Evolutionary conservation across 371 early-diverging fungal genomes (phyloP).

Genomic region (Vavraia culicis): DNA sequence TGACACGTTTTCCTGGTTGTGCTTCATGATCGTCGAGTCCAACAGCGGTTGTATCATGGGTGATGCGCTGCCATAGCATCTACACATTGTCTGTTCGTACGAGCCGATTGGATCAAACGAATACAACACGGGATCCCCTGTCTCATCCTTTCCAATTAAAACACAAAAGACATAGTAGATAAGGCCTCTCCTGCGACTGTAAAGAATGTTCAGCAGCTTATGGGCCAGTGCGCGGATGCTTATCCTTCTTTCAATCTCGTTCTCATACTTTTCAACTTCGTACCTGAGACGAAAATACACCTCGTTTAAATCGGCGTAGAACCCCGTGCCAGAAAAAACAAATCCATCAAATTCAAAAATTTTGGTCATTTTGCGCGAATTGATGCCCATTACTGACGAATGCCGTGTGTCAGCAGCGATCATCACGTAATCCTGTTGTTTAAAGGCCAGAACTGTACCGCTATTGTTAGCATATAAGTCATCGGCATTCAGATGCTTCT

Average conservation of each 20-base stretch:
- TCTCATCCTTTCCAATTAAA: constrained; percentile 66
- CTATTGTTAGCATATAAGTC: constrained; percentile 49
- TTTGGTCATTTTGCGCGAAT: constrained; percentile 73
- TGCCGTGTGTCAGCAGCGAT: constrained; percentile 89
- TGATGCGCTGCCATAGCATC: constrained; percentile 66
- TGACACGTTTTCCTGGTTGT: constrained; percentile 17
- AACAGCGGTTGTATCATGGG: constrained; percentile 83
- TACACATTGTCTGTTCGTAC: constrained; percentile 56
- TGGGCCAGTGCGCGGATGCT: constrained; percentile 71
- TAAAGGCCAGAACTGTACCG: constrained; percentile 71
- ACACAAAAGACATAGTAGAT: constrained; percentile 78
- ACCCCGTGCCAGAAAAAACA: constrained; percentile 67
- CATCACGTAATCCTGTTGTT: constrained; percentile 72
- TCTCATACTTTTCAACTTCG: constrained; percentile 44
- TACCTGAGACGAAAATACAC: constrained; percentile 61
- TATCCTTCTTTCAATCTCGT: constrained; percentile 60
- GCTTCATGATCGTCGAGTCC: constrained; percentile 62
- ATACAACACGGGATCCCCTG: constrained; percentile 56
- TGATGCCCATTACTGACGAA: constrained; percentile 74
- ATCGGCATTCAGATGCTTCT: constrained; percentile 12
- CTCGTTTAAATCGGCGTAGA: constrained; percentile 71
- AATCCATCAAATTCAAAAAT: constrained; percentile 54
- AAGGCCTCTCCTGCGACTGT: constrained; percentile 70
- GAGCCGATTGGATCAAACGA: constrained; percentile 86
- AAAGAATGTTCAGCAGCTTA: constrained; percentile 70